Percentiles rank a stretch among this genome's conserved stretches.
phyloP scores from a whole-genome alignment of 2,329 filamentous ascomycete genomes.

The Aureobasidium sp. region DNA sequence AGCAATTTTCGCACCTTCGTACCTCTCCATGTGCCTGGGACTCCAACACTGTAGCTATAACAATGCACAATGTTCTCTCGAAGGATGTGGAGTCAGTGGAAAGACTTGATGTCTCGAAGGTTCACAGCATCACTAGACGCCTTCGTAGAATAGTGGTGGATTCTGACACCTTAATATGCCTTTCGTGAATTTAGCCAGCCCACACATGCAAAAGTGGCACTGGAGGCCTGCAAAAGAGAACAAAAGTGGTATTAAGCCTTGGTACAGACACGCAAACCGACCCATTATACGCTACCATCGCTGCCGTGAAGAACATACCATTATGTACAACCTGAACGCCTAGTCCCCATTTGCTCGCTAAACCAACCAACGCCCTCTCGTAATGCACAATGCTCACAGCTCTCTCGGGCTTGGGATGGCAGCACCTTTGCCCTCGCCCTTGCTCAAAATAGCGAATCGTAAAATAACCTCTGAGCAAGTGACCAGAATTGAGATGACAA shows the following conservation, averaged over 20 bases:
- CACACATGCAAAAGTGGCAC: not conserved
- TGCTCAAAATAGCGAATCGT: constrained; percentile 65
- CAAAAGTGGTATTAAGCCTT: constrained; percentile 8
- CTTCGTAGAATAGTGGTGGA: no score
- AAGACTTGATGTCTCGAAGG: no score
- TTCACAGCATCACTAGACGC: no score
- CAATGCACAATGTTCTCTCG: not conserved
- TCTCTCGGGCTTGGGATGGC: constrained; percentile 6
- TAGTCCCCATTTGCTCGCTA: not conserved
- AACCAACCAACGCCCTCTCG: not conserved
- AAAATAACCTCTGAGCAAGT: constrained; percentile 85
- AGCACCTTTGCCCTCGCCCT: constrained; percentile 9
- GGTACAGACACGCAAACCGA: not conserved
- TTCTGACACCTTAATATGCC: no score
- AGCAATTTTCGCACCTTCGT: not conserved
- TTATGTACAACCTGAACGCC: constrained; percentile 3
- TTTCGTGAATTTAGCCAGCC: no score
- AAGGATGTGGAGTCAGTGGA: not conserved
- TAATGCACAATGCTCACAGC: not conserved
- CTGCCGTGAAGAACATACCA: not conserved
- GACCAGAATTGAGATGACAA: constrained; percentile 82
- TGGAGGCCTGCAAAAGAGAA: not conserved
- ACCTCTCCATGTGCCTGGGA: not conserved
- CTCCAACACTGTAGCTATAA: not conserved
- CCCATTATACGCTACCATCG: not conserved